phyloP scores from a whole-genome alignment of 495 filamentous ascomycete genomes.

The Neohortaea acidophila region DNA sequence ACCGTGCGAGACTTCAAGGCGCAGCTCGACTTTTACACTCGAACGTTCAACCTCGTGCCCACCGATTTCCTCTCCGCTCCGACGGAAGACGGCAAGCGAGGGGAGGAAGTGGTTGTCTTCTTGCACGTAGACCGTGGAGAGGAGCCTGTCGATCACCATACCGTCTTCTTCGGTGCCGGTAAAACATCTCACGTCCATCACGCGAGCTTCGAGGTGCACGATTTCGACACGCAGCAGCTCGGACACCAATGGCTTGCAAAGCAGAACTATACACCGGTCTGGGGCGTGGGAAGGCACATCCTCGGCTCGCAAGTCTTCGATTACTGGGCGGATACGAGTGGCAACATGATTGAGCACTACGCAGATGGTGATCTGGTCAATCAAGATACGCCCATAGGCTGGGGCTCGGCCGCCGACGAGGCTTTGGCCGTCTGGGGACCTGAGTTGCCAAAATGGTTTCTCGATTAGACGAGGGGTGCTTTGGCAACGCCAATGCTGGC shows the following conservation, averaged over 20 bases:
- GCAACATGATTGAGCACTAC: conserved; percentile 26
- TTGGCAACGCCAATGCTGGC: too few relatives aligned
- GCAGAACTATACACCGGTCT: conserved; percentile 50
- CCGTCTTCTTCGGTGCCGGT: conserved; percentile 46
- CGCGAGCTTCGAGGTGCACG: conserved; percentile 57
- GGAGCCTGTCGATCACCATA: conserved; percentile 53
- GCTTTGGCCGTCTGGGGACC: conserved; percentile 20
- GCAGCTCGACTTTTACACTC: conserved; percentile 46
- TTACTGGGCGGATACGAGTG: conserved; percentile 40
- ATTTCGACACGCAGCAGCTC: conserved; percentile 59
- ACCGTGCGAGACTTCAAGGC: conserved; percentile 44
- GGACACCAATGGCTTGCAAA: conserved; percentile 55
- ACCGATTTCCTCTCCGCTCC: conserved; percentile 36
- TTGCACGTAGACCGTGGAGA: conserved; percentile 47
- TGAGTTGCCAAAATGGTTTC: conserved; percentile 20
- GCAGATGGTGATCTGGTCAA: conserved; percentile 24
- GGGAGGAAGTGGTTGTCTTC: conserved; percentile 45
- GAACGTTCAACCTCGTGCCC: conserved; percentile 52
- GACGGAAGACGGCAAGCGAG: conserved; percentile 15
- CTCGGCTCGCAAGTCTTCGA: conserved; percentile 53
- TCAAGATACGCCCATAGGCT: conserved; percentile 18
- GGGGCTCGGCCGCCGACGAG: conserved; percentile 15
- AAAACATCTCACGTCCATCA: conserved; percentile 51
- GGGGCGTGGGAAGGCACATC: conserved; percentile 59
- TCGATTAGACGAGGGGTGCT: conserved; percentile 19